phyloP scores from a whole-genome alignment of 495 filamentous ascomycete species.

The Trichoderma reesei region DNA sequence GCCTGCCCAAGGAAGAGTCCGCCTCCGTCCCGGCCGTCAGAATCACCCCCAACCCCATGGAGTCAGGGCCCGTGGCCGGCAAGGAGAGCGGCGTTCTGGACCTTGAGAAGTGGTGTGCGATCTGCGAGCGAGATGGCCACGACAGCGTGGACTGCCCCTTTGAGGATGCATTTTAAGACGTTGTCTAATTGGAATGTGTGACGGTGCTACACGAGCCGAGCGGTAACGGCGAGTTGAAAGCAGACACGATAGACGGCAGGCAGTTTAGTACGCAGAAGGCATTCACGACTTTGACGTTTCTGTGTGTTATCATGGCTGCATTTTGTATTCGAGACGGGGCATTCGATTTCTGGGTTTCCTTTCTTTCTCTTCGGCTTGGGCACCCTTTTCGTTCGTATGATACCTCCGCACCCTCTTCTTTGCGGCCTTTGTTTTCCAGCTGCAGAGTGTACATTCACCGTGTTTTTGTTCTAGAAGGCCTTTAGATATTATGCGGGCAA shows the following conservation, averaged over 20 bases:
- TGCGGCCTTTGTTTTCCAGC: neutral
- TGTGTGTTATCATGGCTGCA: neutral
- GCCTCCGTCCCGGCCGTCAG: slow-evolving; percentile 16
- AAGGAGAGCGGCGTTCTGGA: slow-evolving; percentile 75
- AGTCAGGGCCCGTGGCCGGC: slow-evolving; percentile 63
- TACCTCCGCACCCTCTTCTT: neutral
- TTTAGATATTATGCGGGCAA: neutral
- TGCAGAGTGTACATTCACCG: neutral
- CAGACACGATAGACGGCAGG: slow-evolving; percentile 2
- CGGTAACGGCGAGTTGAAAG: neutral
- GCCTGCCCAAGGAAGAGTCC: slow-evolving; percentile 27
- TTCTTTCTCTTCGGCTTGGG: neutral
- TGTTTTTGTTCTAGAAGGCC: neutral
- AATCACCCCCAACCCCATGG: slow-evolving; percentile 52
- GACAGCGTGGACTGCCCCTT: slow-evolving; percentile 92
- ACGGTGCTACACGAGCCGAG: neutral
- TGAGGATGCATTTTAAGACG: slow-evolving; percentile 60
- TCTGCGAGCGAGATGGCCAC: slow-evolving; percentile 94
- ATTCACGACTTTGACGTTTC: slow-evolving; percentile 3
- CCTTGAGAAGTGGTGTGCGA: slow-evolving; percentile 86
- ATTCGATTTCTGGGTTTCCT: neutral
- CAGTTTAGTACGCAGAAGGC: neutral
- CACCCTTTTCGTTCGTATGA: neutral
- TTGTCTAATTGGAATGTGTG: neutral
- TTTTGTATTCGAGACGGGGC: slow-evolving; percentile 2